These are phyloP conservation scores for Gnaphalium uliginosum DNA, from an alignment of 129 eudicot species.

Conservation along the genomic window DNA sequence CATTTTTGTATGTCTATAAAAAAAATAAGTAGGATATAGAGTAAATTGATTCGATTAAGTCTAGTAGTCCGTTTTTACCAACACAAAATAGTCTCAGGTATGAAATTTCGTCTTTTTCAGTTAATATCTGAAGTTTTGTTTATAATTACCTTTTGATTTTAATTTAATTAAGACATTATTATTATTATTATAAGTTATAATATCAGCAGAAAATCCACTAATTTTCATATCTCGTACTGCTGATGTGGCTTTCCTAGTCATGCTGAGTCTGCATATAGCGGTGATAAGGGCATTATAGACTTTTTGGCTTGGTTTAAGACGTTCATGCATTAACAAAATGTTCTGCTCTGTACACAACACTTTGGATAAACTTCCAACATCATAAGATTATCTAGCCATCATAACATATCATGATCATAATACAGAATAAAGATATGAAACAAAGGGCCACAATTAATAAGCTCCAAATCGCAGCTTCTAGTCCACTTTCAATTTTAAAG, in stretches of 20 bases:
- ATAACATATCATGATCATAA: neutral
- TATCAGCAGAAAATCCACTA: conserved; percentile 65
- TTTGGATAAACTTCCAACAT: neutral
- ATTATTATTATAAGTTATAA: conserved; percentile 58
- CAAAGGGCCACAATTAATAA: neutral
- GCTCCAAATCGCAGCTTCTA: neutral
- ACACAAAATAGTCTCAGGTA: too few species aligned
- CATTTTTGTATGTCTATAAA: too few species aligned
- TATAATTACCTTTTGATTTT: too few species aligned
- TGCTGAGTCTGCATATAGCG: conserved; percentile 68
- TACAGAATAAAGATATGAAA: neutral
- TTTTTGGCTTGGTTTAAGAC: conserved; percentile 49
- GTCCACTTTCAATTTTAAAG: too few species aligned
- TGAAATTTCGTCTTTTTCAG: too few species aligned
- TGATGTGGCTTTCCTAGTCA: conserved; percentile 77
- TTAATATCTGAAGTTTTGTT: too few species aligned
- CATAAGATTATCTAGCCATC: neutral
- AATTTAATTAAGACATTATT: conserved; percentile 59
- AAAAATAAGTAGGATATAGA: too few species aligned
- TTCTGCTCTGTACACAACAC: conserved; percentile 35
- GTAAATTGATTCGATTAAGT: too few species aligned
- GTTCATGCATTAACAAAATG: conserved; percentile 58
- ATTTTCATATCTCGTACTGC: conserved; percentile 59
- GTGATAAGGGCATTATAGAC: conserved; percentile 60
- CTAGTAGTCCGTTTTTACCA: too few species aligned